These are phyloP conservation scores for Conidiobolus coronatus DNA, from an alignment of 371 early-diverging fungal genomes.

Conservation along the genomic window DNA sequence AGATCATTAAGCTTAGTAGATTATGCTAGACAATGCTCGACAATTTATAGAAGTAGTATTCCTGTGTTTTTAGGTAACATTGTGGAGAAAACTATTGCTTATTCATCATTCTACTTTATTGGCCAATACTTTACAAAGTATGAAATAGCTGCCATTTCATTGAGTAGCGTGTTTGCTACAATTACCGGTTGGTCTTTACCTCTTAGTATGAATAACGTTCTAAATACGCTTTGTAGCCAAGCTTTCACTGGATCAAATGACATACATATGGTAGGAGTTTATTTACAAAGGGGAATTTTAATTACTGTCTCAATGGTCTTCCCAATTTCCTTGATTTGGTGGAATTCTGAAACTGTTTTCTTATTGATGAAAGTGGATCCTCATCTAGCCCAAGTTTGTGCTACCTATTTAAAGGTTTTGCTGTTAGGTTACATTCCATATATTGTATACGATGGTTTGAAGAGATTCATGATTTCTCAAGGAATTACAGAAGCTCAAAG, in stretches of 20 bases:
- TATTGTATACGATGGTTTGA: conserved; percentile 39
- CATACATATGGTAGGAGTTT: conserved; percentile 44
- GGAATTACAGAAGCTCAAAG: too few relatives aligned
- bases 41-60: too few relatives aligned
- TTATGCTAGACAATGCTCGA: too few relatives aligned
- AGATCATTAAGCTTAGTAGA: too few relatives aligned
- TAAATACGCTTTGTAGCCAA: conserved; percentile 79
- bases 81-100: too few relatives aligned
- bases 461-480: too few relatives aligned
- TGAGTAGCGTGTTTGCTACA: conserved; percentile 26
- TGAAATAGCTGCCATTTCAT: conserved; percentile 7
- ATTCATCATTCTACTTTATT: too few relatives aligned
- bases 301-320: conserved; percentile 32
- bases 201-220: conserved; percentile 50
- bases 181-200: conserved; percentile 67
- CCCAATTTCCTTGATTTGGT: conserved; percentile 57
- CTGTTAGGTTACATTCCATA: conserved; percentile 53
- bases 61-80: too few relatives aligned
- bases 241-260: conserved; percentile 41
- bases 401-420: conserved; percentile 35
- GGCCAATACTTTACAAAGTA: background rate
- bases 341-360: conserved; percentile 27
- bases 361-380: conserved; percentile 27
- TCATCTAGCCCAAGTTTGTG: conserved; percentile 20
- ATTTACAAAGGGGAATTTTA: conserved; percentile 63